Evolutionary conservation across 768 basidiomycete species (phyloP), one percentile per base, ranked within the genome.

Genomic region (Xerocomus spinulosus): DNA sequence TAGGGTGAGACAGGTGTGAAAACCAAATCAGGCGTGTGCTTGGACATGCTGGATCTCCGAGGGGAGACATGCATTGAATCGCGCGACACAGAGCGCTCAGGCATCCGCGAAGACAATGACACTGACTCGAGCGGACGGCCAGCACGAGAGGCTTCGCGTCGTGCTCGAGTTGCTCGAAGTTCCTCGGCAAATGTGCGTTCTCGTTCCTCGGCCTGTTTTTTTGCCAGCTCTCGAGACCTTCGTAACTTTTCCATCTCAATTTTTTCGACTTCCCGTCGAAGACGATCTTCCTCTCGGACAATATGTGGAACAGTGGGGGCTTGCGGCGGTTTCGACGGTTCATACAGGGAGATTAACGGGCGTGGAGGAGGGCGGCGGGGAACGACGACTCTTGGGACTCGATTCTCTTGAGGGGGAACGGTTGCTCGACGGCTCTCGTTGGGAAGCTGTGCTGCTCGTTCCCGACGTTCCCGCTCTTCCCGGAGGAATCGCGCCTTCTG

Each of bases 401-500:
- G 56, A 20, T 26, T 47, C 26, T 50, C 53, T 25, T 43, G 62
- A 12, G 39, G 42, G 3, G 39, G 33, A 14, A 28, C 43, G 18
- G 37, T 45, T 24, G 28, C 53, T 37, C 62, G 68, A 24, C 60
- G 66, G 42, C 64, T 58, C 54, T 78, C 78, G 23, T 25, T 3
- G 23, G 51, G 3, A 51, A 26, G 42, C 50, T 55, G 59, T 46
- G 52, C 42, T 28, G 73, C 76, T 41, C 70, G 66, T 30, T 69
- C 67, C 24, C 83, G 75, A 46, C 73, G 73, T 52, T 79, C 73
- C 52, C 78, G 76, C 56, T 85, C 79, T 62, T 75, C 74, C 37
- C 72, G 76, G 57, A 87, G 70, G 56, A 87, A 85, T 36, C 67
- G 76, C 36, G 81, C 82, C 69, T 85, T 85, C 66, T 85, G 80